These are phyloP conservation scores for Phytophthora agathidicida DNA, from an alignment of 352 stramenopile genomes.

Conservation along the genomic window DNA sequence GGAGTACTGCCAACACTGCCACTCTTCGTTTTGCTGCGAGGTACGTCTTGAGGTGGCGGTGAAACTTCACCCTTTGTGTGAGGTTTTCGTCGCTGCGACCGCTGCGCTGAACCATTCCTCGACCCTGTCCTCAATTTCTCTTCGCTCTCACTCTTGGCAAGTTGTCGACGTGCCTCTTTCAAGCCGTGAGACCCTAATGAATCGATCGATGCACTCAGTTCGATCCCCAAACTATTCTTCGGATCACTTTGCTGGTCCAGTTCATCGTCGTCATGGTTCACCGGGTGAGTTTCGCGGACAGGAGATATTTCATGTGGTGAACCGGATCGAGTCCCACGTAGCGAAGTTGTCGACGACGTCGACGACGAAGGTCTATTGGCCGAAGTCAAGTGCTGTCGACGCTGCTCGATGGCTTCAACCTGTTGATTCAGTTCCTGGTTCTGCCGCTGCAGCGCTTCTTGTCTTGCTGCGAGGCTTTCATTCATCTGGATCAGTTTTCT, in stretches of 20 bases:
- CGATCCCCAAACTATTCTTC: conserved; percentile 39
- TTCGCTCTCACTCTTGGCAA: conserved; percentile 32
- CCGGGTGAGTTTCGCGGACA: neutral
- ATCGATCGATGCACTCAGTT: conserved; percentile 64
- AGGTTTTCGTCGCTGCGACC: conserved; percentile 20
- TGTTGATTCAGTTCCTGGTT: conserved; percentile 71
- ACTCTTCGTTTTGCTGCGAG: conserved; percentile 13
- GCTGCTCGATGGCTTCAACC: conserved; percentile 71
- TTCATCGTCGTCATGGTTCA: neutral
- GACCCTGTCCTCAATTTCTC: conserved; percentile 7
- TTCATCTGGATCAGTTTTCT: conserved; percentile 42
- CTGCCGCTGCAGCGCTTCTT: conserved; percentile 63
- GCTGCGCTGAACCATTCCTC: conserved; percentile 20
- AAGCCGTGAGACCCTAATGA: conserved; percentile 39
- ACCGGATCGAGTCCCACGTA: conserved; percentile 20
- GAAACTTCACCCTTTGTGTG: conserved; percentile 5
- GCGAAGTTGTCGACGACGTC: conserved; percentile 19
- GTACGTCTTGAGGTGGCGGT: conserved; percentile 14
- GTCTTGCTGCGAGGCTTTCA: conserved; percentile 58
- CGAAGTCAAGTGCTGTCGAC: conserved; percentile 45
- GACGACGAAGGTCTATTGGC: conserved; percentile 17
- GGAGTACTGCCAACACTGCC: neutral
- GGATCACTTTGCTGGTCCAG: conserved; percentile 5
- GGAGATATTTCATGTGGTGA: conserved; percentile 10
- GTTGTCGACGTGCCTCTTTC: conserved; percentile 18